These are phyloP conservation scores for Taphrina deformans DNA, from an alignment of 1,139 yeast species.

Conservation along the genomic window DNA sequence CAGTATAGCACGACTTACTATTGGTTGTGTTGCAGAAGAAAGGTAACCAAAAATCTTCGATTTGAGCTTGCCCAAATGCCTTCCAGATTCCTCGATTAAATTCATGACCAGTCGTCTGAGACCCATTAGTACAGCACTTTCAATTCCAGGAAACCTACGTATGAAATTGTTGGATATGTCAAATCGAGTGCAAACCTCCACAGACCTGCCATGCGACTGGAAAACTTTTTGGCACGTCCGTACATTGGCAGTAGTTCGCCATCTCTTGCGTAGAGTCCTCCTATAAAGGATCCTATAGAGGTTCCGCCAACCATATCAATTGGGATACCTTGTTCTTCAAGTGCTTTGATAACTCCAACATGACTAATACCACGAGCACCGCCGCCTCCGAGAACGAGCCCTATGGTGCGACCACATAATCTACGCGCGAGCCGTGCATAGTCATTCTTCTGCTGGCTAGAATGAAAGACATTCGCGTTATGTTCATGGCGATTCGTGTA, in stretches of 20 bases:
- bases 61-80: conserved; percentile 83
- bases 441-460: conserved; percentile 73
- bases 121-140: background rate
- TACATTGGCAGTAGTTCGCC: conserved; percentile 87
- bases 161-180: conserved; percentile 91
- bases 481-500: conserved; percentile 41
- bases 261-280: conserved; percentile 90
- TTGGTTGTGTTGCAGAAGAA: conserved; percentile 93
- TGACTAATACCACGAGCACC: conserved; percentile 96
- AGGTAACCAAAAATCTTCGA: conserved; percentile 93
- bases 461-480: conserved; percentile 49
- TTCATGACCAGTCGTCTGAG: conserved; percentile 83
- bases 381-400: conserved; percentile 93
- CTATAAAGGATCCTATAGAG: conserved; percentile 92
- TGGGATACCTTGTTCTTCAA: conserved; percentile 93
- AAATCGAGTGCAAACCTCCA: conserved; percentile 84
- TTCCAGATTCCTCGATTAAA: conserved; percentile 97
- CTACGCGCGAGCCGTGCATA: conserved; percentile 85
- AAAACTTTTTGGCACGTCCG: conserved; percentile 84
- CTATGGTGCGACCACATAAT: conserved; percentile 88
- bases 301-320: conserved; percentile 95
- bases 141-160: conserved; percentile 42
- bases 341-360: conserved; percentile 83
- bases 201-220: conserved; percentile 74
- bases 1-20: conserved; percentile 42